Percentiles rank a stretch among this genome's conserved stretches.
Conservation (phyloP, 1,284 basidiomycete genomes). For the Tremellales sp. region DNA sequence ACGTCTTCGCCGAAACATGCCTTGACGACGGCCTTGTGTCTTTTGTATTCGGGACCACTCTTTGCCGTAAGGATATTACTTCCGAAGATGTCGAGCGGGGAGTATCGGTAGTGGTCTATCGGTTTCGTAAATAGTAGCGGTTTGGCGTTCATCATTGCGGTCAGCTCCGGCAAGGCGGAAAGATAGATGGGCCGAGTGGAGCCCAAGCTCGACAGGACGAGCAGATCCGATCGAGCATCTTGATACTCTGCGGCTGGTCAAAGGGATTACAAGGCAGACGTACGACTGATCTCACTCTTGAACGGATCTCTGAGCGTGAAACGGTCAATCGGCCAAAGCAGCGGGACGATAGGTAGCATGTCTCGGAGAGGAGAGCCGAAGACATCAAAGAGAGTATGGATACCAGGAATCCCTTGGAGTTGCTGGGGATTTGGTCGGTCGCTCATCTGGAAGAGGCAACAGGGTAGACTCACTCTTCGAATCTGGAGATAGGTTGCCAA, state of each 20-base stretch:
- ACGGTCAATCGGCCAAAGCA: slow-evolving; percentile 14
- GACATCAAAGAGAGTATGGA: slow-evolving; percentile 17
- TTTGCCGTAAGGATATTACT: slow-evolving; percentile 13
- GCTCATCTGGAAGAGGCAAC: not conserved
- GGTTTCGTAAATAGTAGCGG: slow-evolving; percentile 15
- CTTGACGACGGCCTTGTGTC: slow-evolving; percentile 21
- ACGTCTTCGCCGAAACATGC: slow-evolving; percentile 24
- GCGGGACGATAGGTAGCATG: slow-evolving; percentile 22
- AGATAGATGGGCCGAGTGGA: slow-evolving; percentile 19
- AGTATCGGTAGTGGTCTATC: slow-evolving; percentile 12
- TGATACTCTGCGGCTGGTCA: slow-evolving; percentile 16
- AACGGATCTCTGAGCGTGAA: slow-evolving; percentile 14
- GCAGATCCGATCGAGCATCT: slow-evolving; percentile 19
- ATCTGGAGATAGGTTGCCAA: not conserved
- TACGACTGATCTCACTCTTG: slow-evolving; percentile 10
- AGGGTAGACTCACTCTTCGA: not conserved
- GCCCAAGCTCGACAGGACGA: slow-evolving; percentile 17
- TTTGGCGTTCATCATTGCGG: slow-evolving; percentile 8
- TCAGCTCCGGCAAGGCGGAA: slow-evolving; percentile 12
- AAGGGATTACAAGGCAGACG: not conserved
- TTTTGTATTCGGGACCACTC: slow-evolving; percentile 17
- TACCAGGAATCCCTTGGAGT: slow-evolving; percentile 19
- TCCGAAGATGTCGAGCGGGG: slow-evolving; percentile 20
- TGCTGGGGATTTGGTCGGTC: slow-evolving; percentile 7
- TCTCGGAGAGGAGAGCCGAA: slow-evolving; percentile 20